phyloP scores from a whole-genome alignment of 1,284 basidiomycete genomes.

The Microstroma glucosiphilum region DNA sequence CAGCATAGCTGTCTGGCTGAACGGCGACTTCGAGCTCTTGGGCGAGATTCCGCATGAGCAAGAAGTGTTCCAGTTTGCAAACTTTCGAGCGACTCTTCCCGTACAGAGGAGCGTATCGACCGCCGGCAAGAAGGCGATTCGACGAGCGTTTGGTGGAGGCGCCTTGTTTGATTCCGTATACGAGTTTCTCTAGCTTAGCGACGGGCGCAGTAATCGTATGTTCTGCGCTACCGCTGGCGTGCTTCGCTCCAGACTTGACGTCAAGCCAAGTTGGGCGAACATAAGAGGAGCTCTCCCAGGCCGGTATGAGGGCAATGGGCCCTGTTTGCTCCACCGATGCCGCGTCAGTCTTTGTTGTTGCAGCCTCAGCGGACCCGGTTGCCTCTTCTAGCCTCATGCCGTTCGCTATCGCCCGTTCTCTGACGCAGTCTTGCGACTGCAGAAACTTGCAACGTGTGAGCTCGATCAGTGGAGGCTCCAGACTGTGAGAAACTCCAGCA shows the following conservation, averaged over 20 bases:
- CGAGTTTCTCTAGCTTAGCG: constrained; percentile 9
- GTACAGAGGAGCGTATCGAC: background rate
- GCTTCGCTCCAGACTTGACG: background rate
- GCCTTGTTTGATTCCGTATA: constrained; percentile 13
- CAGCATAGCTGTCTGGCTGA: background rate
- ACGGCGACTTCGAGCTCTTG: background rate
- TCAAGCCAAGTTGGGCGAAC: constrained; percentile 6
- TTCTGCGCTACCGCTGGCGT: background rate
- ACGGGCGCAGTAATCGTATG: constrained; percentile 3
- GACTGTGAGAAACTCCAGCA: constrained; percentile 3
- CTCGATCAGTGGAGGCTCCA: background rate
- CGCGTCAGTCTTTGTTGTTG: background rate
- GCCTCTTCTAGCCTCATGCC: too few species aligned
- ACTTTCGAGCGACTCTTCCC: background rate
- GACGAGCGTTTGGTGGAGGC: constrained; percentile 7
- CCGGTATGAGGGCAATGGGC: constrained; percentile 1
- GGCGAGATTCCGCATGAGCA: background rate
- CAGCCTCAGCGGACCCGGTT: background rate
- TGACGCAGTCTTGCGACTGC: background rate
- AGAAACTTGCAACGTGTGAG: background rate
- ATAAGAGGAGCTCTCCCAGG: constrained; percentile 9
- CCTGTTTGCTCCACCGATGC: background rate
- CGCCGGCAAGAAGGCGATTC: background rate
- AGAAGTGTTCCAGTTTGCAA: background rate
- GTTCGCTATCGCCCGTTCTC: background rate